Conservation (phyloP, 2,329 filamentous ascomycete genomes). For the Sporothrix humicola region DNA sequence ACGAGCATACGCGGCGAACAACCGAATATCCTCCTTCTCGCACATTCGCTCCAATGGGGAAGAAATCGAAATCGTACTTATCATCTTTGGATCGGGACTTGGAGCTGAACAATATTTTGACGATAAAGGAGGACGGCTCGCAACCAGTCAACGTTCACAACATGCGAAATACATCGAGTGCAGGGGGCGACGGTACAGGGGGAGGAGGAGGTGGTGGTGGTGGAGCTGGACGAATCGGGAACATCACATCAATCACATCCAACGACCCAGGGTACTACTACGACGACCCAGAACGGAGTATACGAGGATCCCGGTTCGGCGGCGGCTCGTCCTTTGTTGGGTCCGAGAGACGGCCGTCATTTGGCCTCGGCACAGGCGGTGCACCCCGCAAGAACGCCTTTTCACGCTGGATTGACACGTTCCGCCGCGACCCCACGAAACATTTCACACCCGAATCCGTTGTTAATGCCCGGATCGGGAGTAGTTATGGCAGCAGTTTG, state of each 20-base stretch:
- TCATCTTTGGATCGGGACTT: slow-evolving; percentile 39
- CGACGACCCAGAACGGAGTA: slow-evolving; percentile 36
- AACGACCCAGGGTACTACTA: slow-evolving; percentile 34
- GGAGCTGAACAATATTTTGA: slow-evolving; percentile 39
- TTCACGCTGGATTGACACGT: slow-evolving; percentile 61
- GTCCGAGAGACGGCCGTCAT: slow-evolving; percentile 34
- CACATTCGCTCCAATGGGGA: slow-evolving; percentile 28
- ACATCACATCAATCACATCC: not conserved
- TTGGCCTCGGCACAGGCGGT: slow-evolving; percentile 34
- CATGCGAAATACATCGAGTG: slow-evolving; percentile 32
- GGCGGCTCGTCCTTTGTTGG: slow-evolving; percentile 15
- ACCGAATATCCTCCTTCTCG: not conserved
- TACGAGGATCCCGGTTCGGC: slow-evolving; percentile 2
- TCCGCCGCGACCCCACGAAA: slow-evolving; percentile 64
- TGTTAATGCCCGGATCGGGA: slow-evolving; percentile 40
- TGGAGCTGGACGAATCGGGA: not conserved
- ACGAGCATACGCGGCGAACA: not conserved
- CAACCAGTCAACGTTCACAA: slow-evolving; percentile 35
- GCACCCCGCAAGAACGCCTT: slow-evolving; percentile 32
- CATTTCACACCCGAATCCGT: slow-evolving; percentile 54
- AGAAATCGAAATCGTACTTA: slow-evolving; percentile 31
- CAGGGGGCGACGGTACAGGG: not conserved
- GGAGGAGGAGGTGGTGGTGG: not conserved
- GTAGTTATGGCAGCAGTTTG: slow-evolving; percentile 20
- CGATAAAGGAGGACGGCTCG: slow-evolving; percentile 39